phyloP scores from a whole-genome alignment of 2,329 filamentous ascomycete genomes.

The Monosporascus sp. region DNA sequence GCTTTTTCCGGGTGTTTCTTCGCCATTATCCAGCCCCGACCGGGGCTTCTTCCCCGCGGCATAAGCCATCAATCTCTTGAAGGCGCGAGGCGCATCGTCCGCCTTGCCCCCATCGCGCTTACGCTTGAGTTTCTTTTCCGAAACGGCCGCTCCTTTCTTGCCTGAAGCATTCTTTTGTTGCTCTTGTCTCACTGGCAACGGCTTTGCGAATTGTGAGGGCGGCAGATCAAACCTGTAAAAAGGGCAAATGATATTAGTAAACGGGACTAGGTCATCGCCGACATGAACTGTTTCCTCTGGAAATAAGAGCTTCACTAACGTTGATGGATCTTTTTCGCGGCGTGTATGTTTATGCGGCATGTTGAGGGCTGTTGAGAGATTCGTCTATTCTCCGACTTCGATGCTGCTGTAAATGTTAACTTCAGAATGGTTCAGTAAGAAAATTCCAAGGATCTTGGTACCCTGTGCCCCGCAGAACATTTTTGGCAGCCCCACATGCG shows the following conservation, averaged over 20 bases:
- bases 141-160: slow-evolving; percentile 23
- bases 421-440: too few relatives aligned
- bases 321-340: slow-evolving; percentile 47
- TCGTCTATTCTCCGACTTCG: too few relatives aligned
- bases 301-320: slow-evolving; percentile 34
- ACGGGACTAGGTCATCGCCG: too few relatives aligned
- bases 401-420: too few relatives aligned
- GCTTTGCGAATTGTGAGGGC: slow-evolving; percentile 41
- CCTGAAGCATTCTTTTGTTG: slow-evolving; percentile 26
- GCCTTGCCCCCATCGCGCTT: slow-evolving; percentile 40
- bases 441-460: too few relatives aligned
- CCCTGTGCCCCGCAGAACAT: too few relatives aligned
- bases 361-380: slow-evolving; percentile 7
- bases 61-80: slow-evolving; percentile 77
- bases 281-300: too few relatives aligned
- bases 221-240: slow-evolving; percentile 43
- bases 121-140: slow-evolving; percentile 41
- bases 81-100: slow-evolving; percentile 85
- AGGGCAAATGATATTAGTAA: slow-evolving; percentile 4
- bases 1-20: slow-evolving; percentile 27
- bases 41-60: slow-evolving; percentile 55
- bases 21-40: slow-evolving; percentile 68
- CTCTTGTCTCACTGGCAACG: slow-evolving; percentile 40
- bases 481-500: too few relatives aligned
- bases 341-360: slow-evolving; percentile 91